Evolutionary conservation across 306 rosid genomes (phyloP).

Genomic region (Cercis canadensis): DNA sequence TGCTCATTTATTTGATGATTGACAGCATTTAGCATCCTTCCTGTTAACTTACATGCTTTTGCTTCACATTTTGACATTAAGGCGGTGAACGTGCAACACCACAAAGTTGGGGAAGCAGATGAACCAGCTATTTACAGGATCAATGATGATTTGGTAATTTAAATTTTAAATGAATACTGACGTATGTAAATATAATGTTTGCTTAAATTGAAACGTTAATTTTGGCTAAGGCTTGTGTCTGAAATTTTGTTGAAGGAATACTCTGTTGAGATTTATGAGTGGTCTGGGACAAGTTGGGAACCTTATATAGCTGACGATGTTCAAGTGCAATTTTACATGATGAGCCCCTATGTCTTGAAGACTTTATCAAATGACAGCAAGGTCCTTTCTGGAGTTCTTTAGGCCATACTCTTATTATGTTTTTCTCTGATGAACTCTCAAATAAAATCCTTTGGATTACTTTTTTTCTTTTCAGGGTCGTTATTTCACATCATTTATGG

Average conservation of each 20-base stretch:
- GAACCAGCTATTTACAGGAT: conserved; percentile 91
- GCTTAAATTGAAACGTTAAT: conserved; percentile 13
- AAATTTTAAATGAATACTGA: conserved; percentile 23
- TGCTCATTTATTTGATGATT: conserved; percentile 32
- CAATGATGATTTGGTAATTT: conserved; percentile 89
- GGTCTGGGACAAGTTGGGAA: conserved; percentile 93
- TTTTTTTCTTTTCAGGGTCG: conserved; percentile 63
- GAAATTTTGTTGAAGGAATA: conserved; percentile 66
- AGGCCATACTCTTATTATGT: conserved; percentile 6
- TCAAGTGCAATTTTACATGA: conserved; percentile 99
- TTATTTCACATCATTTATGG: conserved; percentile 81
- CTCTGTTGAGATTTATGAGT: conserved; percentile 85
- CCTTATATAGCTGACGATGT: conserved; percentile 90
- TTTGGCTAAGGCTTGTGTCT: conserved; percentile 40
- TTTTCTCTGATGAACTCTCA: conserved; percentile 21
- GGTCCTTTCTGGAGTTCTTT: conserved; percentile 51
- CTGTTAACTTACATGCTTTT: conserved; percentile 25
- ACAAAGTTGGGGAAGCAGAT: conserved; percentile 75
- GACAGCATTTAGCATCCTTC: conserved; percentile 24
- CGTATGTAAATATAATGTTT: neutral
- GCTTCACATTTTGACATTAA: conserved; percentile 36
- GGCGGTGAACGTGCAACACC: conserved; percentile 87
- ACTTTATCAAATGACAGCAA: conserved; percentile 73
- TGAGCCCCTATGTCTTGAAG: conserved; percentile 98
- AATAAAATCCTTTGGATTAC: conserved; percentile 9